Evolutionary conservation across 1,284 basidiomycete species (phyloP).

Genomic region (Calocybe gambosa): DNA sequence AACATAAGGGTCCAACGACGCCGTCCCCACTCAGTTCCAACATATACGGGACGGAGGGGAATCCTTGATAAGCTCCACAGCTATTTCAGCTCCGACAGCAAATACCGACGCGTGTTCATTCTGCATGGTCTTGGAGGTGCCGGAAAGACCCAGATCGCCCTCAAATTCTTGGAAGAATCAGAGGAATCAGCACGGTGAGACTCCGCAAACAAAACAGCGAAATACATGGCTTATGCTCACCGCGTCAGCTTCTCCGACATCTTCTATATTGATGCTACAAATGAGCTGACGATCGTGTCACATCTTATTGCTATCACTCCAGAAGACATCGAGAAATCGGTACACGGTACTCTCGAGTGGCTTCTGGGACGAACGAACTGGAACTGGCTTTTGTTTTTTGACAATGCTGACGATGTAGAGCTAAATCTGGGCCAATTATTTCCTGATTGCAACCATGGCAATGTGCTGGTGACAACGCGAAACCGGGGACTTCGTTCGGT

Average conservation of each 20-base stretch:
- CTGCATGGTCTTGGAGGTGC: slow-evolving; percentile 5
- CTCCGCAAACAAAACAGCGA: background rate
- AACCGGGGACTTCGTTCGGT: slow-evolving; percentile 1
- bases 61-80: background rate
- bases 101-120: background rate
- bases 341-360: background rate
- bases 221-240: too few relatives aligned
- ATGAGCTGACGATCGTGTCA: background rate
- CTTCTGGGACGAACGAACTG: background rate
- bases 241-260: slow-evolving; percentile 9
- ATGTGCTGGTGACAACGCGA: slow-evolving; percentile 7
- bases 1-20: too few relatives aligned
- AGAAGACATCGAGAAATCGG: background rate
- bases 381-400: slow-evolving; percentile 9
- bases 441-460: slow-evolving; percentile 7
- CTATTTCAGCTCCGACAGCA: too few relatives aligned
- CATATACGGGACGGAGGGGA: slow-evolving; percentile 1
- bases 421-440: slow-evolving; percentile 2
- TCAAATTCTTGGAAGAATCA: slow-evolving; percentile 3
- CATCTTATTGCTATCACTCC: background rate
- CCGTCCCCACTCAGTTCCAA: background rate
- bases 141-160: slow-evolving; percentile 7
- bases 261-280: slow-evolving; percentile 8
- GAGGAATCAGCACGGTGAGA: background rate
- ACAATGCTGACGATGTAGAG: slow-evolving; percentile 8